Percentiles rank a stretch among this genome's conserved stretches.
Evolutionary conservation across 1,284 basidiomycete species (phyloP).

Genomic region (Exobasidium cylindrosporum): DNA sequence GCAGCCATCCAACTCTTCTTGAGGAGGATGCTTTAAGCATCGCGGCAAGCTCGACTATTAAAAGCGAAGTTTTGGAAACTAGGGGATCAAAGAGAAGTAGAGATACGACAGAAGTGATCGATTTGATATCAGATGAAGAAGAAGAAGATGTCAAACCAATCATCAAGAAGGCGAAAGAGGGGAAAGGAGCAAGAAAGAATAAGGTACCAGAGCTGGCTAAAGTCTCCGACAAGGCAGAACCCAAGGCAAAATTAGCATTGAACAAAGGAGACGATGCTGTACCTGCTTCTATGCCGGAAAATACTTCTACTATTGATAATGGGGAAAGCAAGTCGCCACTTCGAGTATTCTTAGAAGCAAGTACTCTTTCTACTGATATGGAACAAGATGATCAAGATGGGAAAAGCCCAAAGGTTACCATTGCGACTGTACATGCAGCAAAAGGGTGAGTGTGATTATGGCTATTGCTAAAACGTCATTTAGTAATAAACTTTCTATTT

Average conservation of each 20-base stretch:
- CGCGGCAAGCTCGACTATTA: not conserved
- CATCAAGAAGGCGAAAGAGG: not conserved
- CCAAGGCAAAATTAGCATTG: not conserved
- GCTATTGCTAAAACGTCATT: not conserved
- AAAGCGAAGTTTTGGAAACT: not conserved
- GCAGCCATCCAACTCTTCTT: not conserved
- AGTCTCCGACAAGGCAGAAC: not conserved
- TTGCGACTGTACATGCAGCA: constrained; percentile 82
- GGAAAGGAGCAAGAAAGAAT: not conserved
- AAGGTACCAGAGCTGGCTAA: not conserved
- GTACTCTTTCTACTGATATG: constrained; percentile 78
- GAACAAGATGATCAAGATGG: constrained; percentile 60
- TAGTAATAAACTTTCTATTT: not conserved
- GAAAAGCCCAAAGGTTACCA: constrained; percentile 63
- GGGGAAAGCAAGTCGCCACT: constrained; percentile 57
- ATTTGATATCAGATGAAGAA: constrained; percentile 15
- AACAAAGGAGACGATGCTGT: not conserved
- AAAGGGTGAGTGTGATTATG: constrained; percentile 3
- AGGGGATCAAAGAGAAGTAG: not conserved
- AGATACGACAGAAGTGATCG: constrained; percentile 1
- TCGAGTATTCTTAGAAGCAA: constrained; percentile 76
- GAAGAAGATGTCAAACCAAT: constrained; percentile 20
- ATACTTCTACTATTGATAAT: not conserved
- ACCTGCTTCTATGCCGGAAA: not conserved
- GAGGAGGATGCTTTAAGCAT: not conserved